These are phyloP conservation scores for Schizophyllum amplum DNA, from an alignment of 1,284 basidiomycete genomes.

Conservation along the genomic window DNA sequence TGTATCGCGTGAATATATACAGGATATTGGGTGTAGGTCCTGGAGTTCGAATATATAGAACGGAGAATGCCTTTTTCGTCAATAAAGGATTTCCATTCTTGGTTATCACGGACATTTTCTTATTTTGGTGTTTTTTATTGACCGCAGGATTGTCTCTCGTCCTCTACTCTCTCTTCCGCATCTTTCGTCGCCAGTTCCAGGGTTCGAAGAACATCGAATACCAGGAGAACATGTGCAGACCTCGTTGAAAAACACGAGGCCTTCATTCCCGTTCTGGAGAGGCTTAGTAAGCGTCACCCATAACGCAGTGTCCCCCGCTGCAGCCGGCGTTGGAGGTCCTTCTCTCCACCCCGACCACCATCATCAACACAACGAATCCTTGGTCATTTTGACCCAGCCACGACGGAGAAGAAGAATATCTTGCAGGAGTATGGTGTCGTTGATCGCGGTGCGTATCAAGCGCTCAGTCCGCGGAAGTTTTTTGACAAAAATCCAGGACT, in stretches of 20 bases:
- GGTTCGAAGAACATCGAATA: no score
- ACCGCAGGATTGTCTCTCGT: no score
- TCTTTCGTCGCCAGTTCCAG: no score
- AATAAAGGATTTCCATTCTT: no score
- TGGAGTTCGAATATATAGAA: no score
- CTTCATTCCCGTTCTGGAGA: neutral
- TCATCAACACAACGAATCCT: neutral
- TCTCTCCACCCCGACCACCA: neutral
- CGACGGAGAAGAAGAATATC: neutral
- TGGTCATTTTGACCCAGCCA: neutral
- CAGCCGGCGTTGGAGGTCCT: neutral
- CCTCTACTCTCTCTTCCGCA: no score
- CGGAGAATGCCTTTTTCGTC: no score
- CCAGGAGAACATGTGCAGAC: neutral
- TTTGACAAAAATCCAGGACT: neutral
- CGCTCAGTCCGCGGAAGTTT: neutral
- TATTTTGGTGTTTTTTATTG: no score
- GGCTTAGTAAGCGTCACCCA: neutral
- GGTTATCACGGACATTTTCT: no score
- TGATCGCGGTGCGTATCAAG: neutral
- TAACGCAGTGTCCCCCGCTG: neutral
- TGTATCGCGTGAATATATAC: no score
- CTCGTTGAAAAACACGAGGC: neutral
- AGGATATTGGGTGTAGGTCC: neutral
- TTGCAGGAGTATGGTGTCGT: neutral